Conservation (phyloP, 2,329 filamentous ascomycete species). For the Neofusicoccum sp. region DNA sequence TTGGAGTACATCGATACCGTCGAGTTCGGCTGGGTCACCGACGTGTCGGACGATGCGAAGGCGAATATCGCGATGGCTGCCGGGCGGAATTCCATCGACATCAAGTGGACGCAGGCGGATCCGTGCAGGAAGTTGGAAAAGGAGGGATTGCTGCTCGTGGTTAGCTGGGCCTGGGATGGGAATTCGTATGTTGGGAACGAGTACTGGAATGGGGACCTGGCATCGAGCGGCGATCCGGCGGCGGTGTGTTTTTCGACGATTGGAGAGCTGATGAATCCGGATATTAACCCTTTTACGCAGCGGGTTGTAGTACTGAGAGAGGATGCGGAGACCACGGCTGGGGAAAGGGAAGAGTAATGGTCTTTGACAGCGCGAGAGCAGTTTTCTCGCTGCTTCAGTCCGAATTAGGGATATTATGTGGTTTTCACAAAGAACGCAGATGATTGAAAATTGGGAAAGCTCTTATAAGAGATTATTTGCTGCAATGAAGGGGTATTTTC, state of each 20-base stretch:
- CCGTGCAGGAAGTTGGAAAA: slow-evolving; percentile 32
- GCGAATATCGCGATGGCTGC: slow-evolving; percentile 21
- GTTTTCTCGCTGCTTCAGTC: too few species aligned
- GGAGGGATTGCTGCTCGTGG: slow-evolving; percentile 29
- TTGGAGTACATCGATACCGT: slow-evolving; percentile 28
- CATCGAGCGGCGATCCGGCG: slow-evolving; percentile 34
- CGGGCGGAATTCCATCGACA: slow-evolving; percentile 24
- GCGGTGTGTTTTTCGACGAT: slow-evolving; percentile 39
- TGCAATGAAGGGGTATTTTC: too few species aligned
- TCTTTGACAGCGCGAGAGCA: too few species aligned
- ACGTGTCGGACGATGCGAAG: slow-evolving; percentile 18
- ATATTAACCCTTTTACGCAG: slow-evolving; percentile 30
- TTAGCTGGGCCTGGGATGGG: slow-evolving; percentile 40
- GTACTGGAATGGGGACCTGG: slow-evolving; percentile 34
- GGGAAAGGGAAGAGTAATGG: too few species aligned
- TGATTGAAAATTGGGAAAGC: too few species aligned
- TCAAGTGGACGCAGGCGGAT: slow-evolving; percentile 32
- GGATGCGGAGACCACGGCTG: background rate
- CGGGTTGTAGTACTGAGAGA: background rate
- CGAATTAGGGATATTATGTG: too few species aligned
- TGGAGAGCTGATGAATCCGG: slow-evolving; percentile 35
- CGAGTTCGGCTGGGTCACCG: slow-evolving; percentile 34
- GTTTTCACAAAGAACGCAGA: too few species aligned
- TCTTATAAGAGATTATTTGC: too few species aligned
- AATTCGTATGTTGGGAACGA: slow-evolving; percentile 39